These are phyloP conservation scores for Jackrogersella multiformis DNA, from an alignment of 495 filamentous ascomycete species.

Conservation along the genomic window DNA sequence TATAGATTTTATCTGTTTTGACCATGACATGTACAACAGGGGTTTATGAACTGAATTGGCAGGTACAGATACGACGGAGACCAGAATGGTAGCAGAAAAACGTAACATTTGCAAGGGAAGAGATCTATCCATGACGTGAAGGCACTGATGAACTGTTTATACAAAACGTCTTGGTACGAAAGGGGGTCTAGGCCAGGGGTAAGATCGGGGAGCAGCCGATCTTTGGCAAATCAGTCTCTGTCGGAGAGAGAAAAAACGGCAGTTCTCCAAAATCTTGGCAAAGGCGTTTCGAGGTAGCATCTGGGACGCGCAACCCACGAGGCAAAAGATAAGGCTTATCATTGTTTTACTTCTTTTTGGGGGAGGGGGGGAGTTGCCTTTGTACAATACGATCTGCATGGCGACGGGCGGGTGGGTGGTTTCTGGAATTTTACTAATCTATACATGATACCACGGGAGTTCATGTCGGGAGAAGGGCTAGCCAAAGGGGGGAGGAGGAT, in stretches of 20 bases:
- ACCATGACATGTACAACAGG: conserved; percentile 38
- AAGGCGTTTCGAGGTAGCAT: conserved; percentile 43
- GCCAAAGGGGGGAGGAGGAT: background rate
- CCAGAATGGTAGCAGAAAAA: conserved; percentile 15
- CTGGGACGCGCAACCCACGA: conserved; percentile 33
- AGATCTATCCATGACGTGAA: conserved; percentile 8
- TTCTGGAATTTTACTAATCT: conserved; percentile 23
- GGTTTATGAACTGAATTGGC: conserved; percentile 15
- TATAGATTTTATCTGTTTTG: conserved; percentile 37
- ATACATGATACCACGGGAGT: conserved; percentile 42
- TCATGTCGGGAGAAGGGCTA: conserved; percentile 19
- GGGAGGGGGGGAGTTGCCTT: conserved; percentile 19
- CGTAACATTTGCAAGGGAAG: background rate
- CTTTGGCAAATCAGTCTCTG: conserved; percentile 12
- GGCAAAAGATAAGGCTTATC: conserved; percentile 40
- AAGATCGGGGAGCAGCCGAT: conserved; percentile 18
- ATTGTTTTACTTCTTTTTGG: background rate
- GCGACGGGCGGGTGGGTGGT: conserved; percentile 22
- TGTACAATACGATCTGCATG: conserved; percentile 44
- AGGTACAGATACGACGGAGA: conserved; percentile 25
- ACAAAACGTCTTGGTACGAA: conserved; percentile 23
- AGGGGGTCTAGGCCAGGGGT: conserved; percentile 29
- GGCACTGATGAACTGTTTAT: conserved; percentile 19
- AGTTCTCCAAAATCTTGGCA: conserved; percentile 32
- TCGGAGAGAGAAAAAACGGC: conserved; percentile 23